Conservation (phyloP, 2,329 filamentous ascomycete species). For the Cucurbitaria berberidis region DNA sequence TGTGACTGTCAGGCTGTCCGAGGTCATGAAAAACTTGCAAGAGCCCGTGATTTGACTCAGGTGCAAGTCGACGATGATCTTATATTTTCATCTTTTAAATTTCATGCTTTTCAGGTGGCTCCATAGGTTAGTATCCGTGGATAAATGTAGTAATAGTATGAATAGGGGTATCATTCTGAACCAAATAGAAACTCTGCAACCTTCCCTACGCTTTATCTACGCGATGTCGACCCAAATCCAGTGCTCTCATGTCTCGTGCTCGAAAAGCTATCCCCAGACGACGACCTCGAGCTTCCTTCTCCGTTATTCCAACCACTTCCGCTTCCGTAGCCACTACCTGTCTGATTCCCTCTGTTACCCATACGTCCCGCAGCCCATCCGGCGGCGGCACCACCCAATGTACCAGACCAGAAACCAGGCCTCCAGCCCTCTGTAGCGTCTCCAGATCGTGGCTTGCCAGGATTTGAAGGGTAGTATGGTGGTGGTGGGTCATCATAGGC, state of each 20-base stretch:
- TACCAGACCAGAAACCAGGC: conserved; percentile 76
- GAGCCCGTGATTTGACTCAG: too few species aligned
- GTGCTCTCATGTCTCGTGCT: conserved; percentile 69
- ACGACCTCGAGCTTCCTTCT: conserved; percentile 45
- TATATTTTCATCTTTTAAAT: too few species aligned
- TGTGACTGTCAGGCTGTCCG: too few species aligned
- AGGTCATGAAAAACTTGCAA: too few species aligned
- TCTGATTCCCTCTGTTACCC: conserved; percentile 51
- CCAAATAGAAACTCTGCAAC: conserved; percentile 15
- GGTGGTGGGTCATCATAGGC: conserved; percentile 57
- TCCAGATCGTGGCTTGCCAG: conserved; percentile 21
- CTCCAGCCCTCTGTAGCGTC: conserved; percentile 61
- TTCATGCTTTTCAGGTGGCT: too few species aligned
- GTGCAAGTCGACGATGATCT: too few species aligned
- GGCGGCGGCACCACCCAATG: conserved; percentile 71
- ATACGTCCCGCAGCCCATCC: conserved; percentile 66
- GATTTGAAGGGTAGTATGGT: conserved; percentile 51
- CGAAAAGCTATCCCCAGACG: conserved; percentile 48
- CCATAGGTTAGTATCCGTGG: too few species aligned
- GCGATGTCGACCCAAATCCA: conserved; percentile 72
- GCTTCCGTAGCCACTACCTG: conserved; percentile 40
- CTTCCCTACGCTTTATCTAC: conserved; percentile 30
- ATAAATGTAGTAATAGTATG: neutral
- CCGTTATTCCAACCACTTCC: conserved; percentile 44
- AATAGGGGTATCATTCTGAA: conserved; percentile 41